Conservation (phyloP, 345 rosid genomes). For the rapeseed (Brassica napus) region Da-Ae NC_063444.1:49201501-49202000, state of each 20-base stretch:
- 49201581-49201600: neutral
- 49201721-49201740: conserved; percentile 85
- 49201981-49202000: neutral
- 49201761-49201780: conserved; percentile 71
- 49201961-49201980: conserved; percentile 60
- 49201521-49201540: neutral
- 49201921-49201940: conserved; percentile 44
- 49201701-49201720: conserved; percentile 79
- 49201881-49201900: conserved; percentile 74
- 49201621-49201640: conserved; percentile 57
- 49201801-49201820: conserved; percentile 33
- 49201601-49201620: conserved; percentile 20
- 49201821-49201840: neutral
- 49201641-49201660: conserved; percentile 71
- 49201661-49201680: conserved; percentile 74
- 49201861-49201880: conserved; percentile 9
- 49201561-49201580: too few species aligned
- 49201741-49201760: conserved; percentile 80
- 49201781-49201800: conserved; percentile 58
- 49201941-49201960: conserved; percentile 86
- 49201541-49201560: neutral
- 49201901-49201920: conserved; percentile 88
- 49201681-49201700: conserved; percentile 88
- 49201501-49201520: conserved; percentile 76
- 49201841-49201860: neutral